A percentile compares a stretch with the other conserved stretches of the same genome.
These are phyloP conservation scores for Fraxinus cuspidata DNA, from an alignment of 257 asterid species.

Conservation along the genomic window DNA sequence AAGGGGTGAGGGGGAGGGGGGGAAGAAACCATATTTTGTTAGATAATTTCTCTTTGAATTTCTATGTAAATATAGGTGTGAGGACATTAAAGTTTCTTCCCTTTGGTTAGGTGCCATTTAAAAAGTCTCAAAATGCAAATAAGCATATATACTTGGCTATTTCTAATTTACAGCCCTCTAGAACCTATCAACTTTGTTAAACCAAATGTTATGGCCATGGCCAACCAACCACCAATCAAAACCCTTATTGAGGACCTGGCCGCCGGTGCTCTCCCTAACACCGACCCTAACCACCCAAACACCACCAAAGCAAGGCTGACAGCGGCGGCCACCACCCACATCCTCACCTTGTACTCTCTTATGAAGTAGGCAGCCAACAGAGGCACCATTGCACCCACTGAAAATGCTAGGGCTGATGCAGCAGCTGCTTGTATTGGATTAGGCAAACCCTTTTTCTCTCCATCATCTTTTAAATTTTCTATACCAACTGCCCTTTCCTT, in stretches of 20 bases:
- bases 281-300: conserved; percentile 80
- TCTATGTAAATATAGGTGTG: not conserved
- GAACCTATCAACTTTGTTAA: conserved; percentile 76
- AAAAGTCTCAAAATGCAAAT: not conserved
- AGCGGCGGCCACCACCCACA: conserved; percentile 58
- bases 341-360: conserved; percentile 58
- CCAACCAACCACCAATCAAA: conserved; percentile 83
- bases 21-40: too few species aligned
- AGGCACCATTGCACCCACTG: conserved; percentile 78
- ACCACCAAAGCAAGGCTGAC: conserved; percentile 57
- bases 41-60: too few species aligned
- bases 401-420: conserved; percentile 75
- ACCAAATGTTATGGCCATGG: conserved; percentile 81
- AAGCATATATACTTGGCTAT: not conserved
- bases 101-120: not conserved
- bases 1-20: too few species aligned
- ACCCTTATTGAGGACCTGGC: conserved; percentile 59
- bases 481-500: conserved; percentile 23
- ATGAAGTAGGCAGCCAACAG: conserved; percentile 73
- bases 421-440: conserved; percentile 78
- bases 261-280: conserved; percentile 60
- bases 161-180: conserved; percentile 38
- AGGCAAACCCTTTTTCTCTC: conserved; percentile 43
- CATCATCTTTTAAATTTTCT: conserved; percentile 17
- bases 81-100: not conserved